phyloP scores from a whole-genome alignment of 768 basidiomycete species.

The Russula sp. region DNA sequence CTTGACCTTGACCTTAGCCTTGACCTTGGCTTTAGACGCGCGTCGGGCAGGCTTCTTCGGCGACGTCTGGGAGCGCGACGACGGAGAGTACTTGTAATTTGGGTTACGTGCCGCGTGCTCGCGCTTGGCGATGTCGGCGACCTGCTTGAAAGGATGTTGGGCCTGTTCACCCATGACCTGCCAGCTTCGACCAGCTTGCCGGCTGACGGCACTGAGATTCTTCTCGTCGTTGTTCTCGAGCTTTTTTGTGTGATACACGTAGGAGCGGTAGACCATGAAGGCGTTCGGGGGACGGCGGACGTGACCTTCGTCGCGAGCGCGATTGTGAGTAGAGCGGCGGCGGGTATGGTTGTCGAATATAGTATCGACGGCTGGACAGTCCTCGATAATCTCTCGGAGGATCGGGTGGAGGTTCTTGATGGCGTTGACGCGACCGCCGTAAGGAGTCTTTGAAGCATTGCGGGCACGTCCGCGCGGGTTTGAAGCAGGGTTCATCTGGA shows the following conservation, averaged over 20 bases:
- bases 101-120: constrained; percentile 54
- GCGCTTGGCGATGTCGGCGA: constrained; percentile 48
- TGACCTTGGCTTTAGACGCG: constrained; percentile 36
- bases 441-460: background rate
- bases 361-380: constrained; percentile 26
- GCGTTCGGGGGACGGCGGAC: constrained; percentile 81
- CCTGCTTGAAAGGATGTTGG: constrained; percentile 45
- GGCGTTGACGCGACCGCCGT: constrained; percentile 10
- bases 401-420: constrained; percentile 2
- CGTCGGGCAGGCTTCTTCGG: constrained; percentile 39
- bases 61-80: constrained; percentile 36
- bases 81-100: constrained; percentile 62
- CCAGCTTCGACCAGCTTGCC: constrained; percentile 70
- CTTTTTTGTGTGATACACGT: constrained; percentile 53
- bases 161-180: constrained; percentile 48
- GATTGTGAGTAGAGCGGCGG: constrained; percentile 42
- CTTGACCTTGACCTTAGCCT: constrained; percentile 47
- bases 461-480: constrained; percentile 10
- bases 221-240: constrained; percentile 46
- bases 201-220: constrained; percentile 71
- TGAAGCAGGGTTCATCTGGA: background rate
- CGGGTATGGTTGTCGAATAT: constrained; percentile 33
- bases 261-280: constrained; percentile 80
- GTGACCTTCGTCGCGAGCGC: constrained; percentile 46
- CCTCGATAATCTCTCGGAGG: constrained; percentile 19